phyloP scores from a whole-genome alignment of 2,329 filamentous ascomycete species.

The Pseudogymnoascus sp. region DNA sequence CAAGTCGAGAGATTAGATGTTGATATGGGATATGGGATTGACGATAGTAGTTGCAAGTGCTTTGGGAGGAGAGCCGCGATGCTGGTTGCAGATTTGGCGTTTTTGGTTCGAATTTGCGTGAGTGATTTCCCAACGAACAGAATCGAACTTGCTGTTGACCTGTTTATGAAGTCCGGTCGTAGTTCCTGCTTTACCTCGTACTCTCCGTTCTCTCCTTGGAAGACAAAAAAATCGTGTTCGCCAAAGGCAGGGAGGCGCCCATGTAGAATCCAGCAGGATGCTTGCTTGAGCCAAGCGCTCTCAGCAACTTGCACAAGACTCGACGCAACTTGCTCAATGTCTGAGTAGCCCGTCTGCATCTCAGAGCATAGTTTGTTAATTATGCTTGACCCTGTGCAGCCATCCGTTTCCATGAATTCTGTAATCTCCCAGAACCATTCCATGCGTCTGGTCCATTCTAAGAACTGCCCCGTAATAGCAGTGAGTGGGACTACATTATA shows the following conservation, averaged over 20 bases:
- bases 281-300: constrained; percentile 81
- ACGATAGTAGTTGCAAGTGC: constrained; percentile 61
- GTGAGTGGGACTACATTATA: constrained; percentile 92
- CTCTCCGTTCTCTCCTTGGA: constrained; percentile 37
- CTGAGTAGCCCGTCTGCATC: constrained; percentile 77
- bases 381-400: constrained; percentile 59
- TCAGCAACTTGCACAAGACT: constrained; percentile 72
- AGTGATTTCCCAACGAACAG: constrained; percentile 85
- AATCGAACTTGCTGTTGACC: constrained; percentile 68
- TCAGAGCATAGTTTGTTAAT: constrained; percentile 70
- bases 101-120: constrained; percentile 64
- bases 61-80: constrained; percentile 47
- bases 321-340: constrained; percentile 69
- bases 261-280: constrained; percentile 85
- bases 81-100: constrained; percentile 26
- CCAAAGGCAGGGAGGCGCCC: constrained; percentile 73
- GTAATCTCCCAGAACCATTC: constrained; percentile 76
- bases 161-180: constrained; percentile 70
- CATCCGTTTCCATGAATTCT: constrained; percentile 52
- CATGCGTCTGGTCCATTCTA: constrained; percentile 75
- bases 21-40: constrained; percentile 65
- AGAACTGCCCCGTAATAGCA: constrained; percentile 72
- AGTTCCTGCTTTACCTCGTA: constrained; percentile 52
- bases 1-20: constrained; percentile 60
- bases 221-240: constrained; percentile 77